Base-by-base conservation (phyloP, 495 filamentous ascomycete genomes). In the Elaphomyces granulatus region DNA sequence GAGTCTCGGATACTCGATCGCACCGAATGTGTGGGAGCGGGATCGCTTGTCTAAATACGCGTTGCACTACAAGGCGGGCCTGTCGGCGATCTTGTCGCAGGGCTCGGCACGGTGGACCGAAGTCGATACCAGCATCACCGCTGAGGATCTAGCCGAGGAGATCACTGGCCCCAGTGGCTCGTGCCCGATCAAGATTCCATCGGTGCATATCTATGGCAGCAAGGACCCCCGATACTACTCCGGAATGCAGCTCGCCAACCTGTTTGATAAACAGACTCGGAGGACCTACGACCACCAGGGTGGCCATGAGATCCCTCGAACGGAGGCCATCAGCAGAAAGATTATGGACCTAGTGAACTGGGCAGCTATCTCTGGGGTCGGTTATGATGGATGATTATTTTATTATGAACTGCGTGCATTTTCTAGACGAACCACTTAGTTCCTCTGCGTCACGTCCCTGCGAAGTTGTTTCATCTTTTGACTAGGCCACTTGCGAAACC, bases 171-270 rank as follows among this genome's bases (percentile, higher is more conserved):
- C 69, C 2, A 42, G 38, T 0, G 38, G 54, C 7, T 57, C 69
- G 2, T 61, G 65, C 4, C 39, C 46, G 12, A 71, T 81, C 37
- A 37, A 49, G 14, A 68, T 81, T 15, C 77, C 77, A 0, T 79
- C 77, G 7, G 71, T 74, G 35, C 74, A 80, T 53, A 54, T 79
- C 12, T 77, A 72, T 43, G 76, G 77, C 0, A 51, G 43, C 2
- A 72, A 71, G 36, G 76, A 80, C 51, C 73, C 74, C 3, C 43
- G 71, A 32, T 77, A 66, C 50, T 61, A 68, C 2, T 50, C 69
- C 3, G 65, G 68, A 10, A 41, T 75, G 32, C 74, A 80, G 46
- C 50, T 80, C 28, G 68, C 67, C 33, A 57, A 65, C 7, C 55
- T 76, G 20, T 78, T 72, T 38, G 63, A 72, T 28, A 53, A 55